Conservation (phyloP, 2,329 filamentous ascomycete species). For the Xylariomycetidae sp. region DNA sequence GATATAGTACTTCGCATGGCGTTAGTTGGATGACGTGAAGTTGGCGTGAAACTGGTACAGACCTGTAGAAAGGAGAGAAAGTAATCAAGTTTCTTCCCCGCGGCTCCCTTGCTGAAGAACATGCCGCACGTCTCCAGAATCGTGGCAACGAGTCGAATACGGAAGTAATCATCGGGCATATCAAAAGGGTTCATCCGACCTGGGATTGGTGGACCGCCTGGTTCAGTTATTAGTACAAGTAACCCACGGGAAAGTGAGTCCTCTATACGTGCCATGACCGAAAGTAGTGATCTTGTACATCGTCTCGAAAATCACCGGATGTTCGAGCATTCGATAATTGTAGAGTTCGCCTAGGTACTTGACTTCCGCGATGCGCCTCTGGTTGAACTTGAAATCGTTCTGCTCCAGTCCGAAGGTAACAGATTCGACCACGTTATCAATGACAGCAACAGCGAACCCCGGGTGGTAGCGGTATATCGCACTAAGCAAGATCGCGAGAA, state of each 20-base stretch:
- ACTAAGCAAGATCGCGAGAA: slow-evolving; percentile 83
- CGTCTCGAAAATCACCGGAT: slow-evolving; percentile 89
- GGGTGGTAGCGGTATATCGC: slow-evolving; percentile 90
- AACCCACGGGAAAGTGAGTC: too few relatives aligned
- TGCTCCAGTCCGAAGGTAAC: slow-evolving; percentile 85
- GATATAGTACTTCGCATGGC: slow-evolving; percentile 73
- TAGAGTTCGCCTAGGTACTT: slow-evolving; percentile 97
- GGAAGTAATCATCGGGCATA: slow-evolving; percentile 90
- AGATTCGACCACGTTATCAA: slow-evolving; percentile 87
- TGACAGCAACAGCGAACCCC: slow-evolving; percentile 82
- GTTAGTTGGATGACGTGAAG: slow-evolving; percentile 9
- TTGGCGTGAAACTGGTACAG: slow-evolving; percentile 11
- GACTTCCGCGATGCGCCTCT: slow-evolving; percentile 88
- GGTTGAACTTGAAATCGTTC: slow-evolving; percentile 97
- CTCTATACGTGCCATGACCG: slow-evolving; percentile 73
- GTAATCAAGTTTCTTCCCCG: slow-evolving; percentile 96
- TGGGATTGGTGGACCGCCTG: slow-evolving; percentile 74
- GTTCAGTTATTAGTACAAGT: too few relatives aligned
- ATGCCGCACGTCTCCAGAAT: slow-evolving; percentile 92
- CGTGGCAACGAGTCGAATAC: slow-evolving; percentile 83
- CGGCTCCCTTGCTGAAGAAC: slow-evolving; percentile 89
- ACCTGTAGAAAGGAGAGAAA: slow-evolving; percentile 94
- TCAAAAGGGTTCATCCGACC: slow-evolving; percentile 76
- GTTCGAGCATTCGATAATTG: slow-evolving; percentile 95
- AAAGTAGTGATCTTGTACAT: slow-evolving; percentile 94